Base-by-base conservation (phyloP, 108 stramenopile species). In the Ochromonas danica region DNA sequence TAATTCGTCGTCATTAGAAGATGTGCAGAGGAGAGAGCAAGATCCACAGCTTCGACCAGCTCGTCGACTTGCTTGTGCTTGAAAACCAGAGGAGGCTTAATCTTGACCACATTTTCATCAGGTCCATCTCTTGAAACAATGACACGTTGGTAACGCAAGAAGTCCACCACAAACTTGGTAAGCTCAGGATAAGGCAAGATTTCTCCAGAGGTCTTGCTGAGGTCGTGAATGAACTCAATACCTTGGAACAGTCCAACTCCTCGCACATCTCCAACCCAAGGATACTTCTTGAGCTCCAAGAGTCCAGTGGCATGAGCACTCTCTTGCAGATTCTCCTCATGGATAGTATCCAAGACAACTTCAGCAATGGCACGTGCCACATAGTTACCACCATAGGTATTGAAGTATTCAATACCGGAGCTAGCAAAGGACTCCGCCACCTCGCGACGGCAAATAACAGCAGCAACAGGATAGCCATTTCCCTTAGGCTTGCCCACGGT, bases 401-500 rank as follows among this genome's bases (percentile, higher is more conserved):
- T 96, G 89, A 98, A 98, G 81, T 95, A 96, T 83, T 95, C 94
- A 43, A 96, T 92, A 35, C 93, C 94, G 61, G 89, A 82, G 0
- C 43, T 78, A 61, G 91, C 88, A 88, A 98, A 96, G 10, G 91
- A 86, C 61, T 91, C 84, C 25, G 94, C 91, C 36, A 98, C 83
- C 39, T 80, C 81, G 10, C 83, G 83, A 14, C 87, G 90, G 22
- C 89, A 91, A 42, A 96, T 83, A 25, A 96, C 94, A 31, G 94
- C 95, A n/a, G 92, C 95, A 39, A 98, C 84, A 35, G 94, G 93
- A 86, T 94, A 89, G 35, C 97, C 97, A 81, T 98, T 98, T 6
- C 95, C 97, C 80, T 95, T 92, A 0, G 97, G 97, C 84, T 98
- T 98, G 40, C 95, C 97, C 33, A 95, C 78, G 1, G 97, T 96